Evolutionary conservation across 345 rosid genomes (phyloP).

Genomic region (Populus simonii): DNA sequence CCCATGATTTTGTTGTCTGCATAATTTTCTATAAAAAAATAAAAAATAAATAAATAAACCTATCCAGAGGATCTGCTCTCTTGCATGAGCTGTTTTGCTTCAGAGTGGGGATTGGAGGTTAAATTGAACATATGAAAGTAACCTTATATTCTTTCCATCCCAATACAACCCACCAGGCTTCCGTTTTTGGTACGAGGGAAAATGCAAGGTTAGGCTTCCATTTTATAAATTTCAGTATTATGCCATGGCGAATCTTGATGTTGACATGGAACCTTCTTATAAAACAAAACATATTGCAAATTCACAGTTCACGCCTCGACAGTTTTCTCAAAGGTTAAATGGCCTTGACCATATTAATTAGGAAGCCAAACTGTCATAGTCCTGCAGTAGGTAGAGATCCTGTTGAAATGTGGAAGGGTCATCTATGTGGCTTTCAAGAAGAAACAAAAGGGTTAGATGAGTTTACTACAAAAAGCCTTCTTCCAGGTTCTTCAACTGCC

Average conservation of each 20-base stretch:
- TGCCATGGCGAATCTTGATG: conserved; percentile 80
- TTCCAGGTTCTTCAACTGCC: conserved; percentile 38
- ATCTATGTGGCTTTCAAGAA: conserved; percentile 37
- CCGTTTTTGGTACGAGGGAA: no score
- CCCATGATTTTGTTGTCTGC: no score
- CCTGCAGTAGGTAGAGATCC: conserved; percentile 35
- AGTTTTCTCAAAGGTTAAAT: conserved; percentile 33
- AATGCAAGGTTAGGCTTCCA: no score
- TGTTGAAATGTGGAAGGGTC: conserved; percentile 43
- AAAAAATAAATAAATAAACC: no score
- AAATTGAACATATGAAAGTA: no score
- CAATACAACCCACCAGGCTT: no score
- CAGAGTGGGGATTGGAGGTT: no score
- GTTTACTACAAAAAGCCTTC: conserved; percentile 34
- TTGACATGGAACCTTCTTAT: conserved; percentile 42
- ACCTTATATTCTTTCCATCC: no score
- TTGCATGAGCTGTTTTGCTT: no score
- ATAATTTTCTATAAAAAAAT: no score
- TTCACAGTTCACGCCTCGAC: conserved; percentile 30
- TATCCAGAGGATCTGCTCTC: no score
- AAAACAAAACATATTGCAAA: conserved; percentile 35
- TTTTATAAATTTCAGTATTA: conserved; percentile 71
- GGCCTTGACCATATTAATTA: conserved; percentile 24
- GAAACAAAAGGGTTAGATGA: conserved; percentile 38
- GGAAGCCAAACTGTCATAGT: conserved; percentile 39